Base-by-base conservation (phyloP, 1,284 basidiomycete genomes). In the Microbotryum violaceum region DNA sequence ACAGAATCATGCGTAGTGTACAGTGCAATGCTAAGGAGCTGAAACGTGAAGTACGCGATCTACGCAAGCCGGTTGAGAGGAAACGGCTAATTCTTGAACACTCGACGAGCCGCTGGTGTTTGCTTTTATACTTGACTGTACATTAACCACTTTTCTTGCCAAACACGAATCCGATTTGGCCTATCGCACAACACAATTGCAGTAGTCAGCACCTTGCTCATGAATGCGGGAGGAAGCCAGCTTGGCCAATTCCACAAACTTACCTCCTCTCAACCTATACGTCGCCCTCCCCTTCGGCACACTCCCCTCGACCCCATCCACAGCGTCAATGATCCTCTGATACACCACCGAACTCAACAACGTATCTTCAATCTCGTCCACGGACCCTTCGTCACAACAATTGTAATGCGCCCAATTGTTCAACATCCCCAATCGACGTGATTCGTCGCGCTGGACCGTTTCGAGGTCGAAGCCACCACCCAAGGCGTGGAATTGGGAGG, bases 391-490 rank as follows among this genome's bases (percentile, higher is more conserved):
- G 51, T 68, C 67, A 2, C 62, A 51, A 62, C 73, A 73, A 62
- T 80, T 85, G 72, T 92, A 83, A 72, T 97, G 93, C 20, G 81
- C 85, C 92, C 92, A 97, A 71, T 89, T 83, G 60, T 85, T 86
- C 44, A 97, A 80, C 1, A 37, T 23, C 23, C 49, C 25, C 33
- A 48, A 45, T 25, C 47, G 21, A 45, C 54, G 37, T 25, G 59
- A 45, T 23, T 60, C 29, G 6, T 44, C 23, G 27, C 60, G 54
- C 6, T 54, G 31, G 29, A 54, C 57, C 2, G 49, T 21, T 10
- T 54, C 51, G 2, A 27, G 23, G n/a, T 42, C 27, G 49, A 74
- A 70, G 60, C 76, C 75, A 23, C 14, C 37, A 42, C 31, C 31
- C 31, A 31, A 8, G 9, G 79, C 72, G 46, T 79, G 80, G n/a